These are phyloP conservation scores for Curvularia lunata DNA, from an alignment of 2,329 filamentous ascomycete species.

Conservation along the genomic window DNA sequence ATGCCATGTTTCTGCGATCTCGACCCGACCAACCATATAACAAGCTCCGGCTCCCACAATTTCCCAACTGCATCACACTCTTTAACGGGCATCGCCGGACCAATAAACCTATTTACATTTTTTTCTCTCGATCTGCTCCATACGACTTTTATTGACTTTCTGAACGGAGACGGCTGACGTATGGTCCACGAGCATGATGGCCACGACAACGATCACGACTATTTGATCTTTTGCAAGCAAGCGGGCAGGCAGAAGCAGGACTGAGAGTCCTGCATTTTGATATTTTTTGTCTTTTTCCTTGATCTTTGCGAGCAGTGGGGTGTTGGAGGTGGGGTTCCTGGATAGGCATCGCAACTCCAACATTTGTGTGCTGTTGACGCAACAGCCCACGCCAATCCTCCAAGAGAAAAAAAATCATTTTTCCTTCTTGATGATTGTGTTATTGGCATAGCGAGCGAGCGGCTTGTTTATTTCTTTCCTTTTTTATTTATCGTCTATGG, in stretches of 20 bases:
- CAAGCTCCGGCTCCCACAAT: slow-evolving; percentile 22
- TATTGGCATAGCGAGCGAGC: slow-evolving; percentile 48
- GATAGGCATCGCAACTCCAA: slow-evolving; percentile 17
- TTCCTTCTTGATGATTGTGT: slow-evolving; percentile 45
- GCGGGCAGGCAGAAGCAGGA: slow-evolving; percentile 16
- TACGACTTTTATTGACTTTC: slow-evolving; percentile 29
- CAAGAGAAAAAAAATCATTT: slow-evolving; percentile 16
- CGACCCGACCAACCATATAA: slow-evolving; percentile 15
- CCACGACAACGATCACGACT: slow-evolving; percentile 30
- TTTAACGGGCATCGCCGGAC: slow-evolving; percentile 29
- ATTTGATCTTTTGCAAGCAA: slow-evolving; percentile 19
- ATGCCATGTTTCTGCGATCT: slow-evolving; percentile 44
- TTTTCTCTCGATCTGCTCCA: slow-evolving; percentile 27
- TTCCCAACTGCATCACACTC: slow-evolving; percentile 42
- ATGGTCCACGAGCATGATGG: slow-evolving; percentile 33
- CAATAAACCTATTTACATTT: slow-evolving; percentile 12
- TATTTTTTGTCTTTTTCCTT: slow-evolving; percentile 15
- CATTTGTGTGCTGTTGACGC: slow-evolving; percentile 15
- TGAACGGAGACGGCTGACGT: slow-evolving; percentile 34
- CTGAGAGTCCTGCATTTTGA: slow-evolving; percentile 16
- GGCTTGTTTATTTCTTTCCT: slow-evolving; percentile 17
- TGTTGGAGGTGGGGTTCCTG: slow-evolving; percentile 7
- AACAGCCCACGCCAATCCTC: slow-evolving; percentile 2
- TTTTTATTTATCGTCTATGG: slow-evolving; percentile 1
- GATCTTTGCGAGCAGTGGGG: neutral